Conservation (phyloP, 179 eudicot genomes). For the Nepenthes alata region DNA sequence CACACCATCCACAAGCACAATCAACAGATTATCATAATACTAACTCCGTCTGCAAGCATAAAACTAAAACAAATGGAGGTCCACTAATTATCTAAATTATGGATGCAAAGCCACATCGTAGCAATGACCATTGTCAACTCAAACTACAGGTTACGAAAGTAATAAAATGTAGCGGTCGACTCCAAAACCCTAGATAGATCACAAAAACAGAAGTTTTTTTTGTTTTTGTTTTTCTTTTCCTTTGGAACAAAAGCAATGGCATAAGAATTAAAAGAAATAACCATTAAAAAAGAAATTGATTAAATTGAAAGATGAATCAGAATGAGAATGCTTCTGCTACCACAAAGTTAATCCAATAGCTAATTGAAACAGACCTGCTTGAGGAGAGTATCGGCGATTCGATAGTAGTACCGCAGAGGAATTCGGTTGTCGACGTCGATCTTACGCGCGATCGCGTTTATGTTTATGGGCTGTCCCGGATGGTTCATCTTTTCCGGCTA, state of each 20-base stretch:
- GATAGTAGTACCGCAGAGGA: conserved; percentile 72
- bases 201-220: too few relatives aligned
- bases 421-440: conserved; percentile 76
- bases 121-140: too few relatives aligned
- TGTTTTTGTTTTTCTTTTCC: too few relatives aligned
- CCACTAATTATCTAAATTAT: too few relatives aligned
- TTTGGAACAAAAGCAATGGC: too few relatives aligned
- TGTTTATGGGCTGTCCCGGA: conserved; percentile 39
- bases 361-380: conserved; percentile 40
- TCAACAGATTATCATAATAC: too few relatives aligned
- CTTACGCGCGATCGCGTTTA: conserved; percentile 39
- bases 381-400: conserved; percentile 89
- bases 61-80: too few relatives aligned
- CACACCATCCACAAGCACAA: too few relatives aligned
- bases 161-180: not conserved
- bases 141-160: too few relatives aligned
- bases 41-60: too few relatives aligned
- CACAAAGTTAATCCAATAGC: not conserved
- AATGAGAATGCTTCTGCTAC: not conserved
- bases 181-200: not conserved
- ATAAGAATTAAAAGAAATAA: not conserved
- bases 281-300: not conserved
- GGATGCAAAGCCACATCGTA: too few relatives aligned
- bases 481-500: conserved; percentile 36
- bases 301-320: not conserved